Base-by-base conservation (phyloP, 805 yeast species). In the Metschnikowia colocasiae region DNA sequence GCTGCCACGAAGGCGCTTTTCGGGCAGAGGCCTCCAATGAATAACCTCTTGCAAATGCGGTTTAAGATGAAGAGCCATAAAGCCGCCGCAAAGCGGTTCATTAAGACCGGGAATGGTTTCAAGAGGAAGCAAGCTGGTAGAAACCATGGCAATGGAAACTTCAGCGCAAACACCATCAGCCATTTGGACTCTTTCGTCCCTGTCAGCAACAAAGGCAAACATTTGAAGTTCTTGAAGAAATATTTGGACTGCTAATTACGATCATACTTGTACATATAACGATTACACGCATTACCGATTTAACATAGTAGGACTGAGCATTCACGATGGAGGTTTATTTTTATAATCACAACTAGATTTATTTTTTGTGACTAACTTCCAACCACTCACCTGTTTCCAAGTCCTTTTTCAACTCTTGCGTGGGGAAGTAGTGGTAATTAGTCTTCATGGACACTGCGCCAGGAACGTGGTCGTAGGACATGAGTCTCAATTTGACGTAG, bases 61-160 rank as follows among this genome's bases (percentile, higher is more conserved):
- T 69, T 55, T 45, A 71, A 71, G 54, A 81, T 83, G 77, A 86
- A 89, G 65, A 82, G 96, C 2, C 94, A 88, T 62, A 83, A 88
- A 61, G 88, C 95, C 22, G 84, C 95, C 5, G 90, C 90, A 41
- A 88, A 86, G 63, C 79, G 97, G 68, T 87, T 94, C 82, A 79
- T 85, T 63, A 82, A 81, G 59, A 84, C 86, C 4, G 88, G 86
- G 1, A 71, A 72, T 38, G 79, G 91, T 77, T 52, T 80, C 54
- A 71, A 70, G 58, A 66, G 76, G 58, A 71, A 70, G 51, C 73
- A 82, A 57, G 85, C 95, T 18, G 95, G 96, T 9, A 80, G 96
- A 71, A 85, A 87, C 55, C 97, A 91, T 64, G 97, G 97, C 43
- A 91, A 91, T 60, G 87, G 90, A 1, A 91, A 96, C 19, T 91